These are phyloP conservation scores for Carpinus viminea DNA, from an alignment of 306 rosid species.

Conservation along the genomic window DNA sequence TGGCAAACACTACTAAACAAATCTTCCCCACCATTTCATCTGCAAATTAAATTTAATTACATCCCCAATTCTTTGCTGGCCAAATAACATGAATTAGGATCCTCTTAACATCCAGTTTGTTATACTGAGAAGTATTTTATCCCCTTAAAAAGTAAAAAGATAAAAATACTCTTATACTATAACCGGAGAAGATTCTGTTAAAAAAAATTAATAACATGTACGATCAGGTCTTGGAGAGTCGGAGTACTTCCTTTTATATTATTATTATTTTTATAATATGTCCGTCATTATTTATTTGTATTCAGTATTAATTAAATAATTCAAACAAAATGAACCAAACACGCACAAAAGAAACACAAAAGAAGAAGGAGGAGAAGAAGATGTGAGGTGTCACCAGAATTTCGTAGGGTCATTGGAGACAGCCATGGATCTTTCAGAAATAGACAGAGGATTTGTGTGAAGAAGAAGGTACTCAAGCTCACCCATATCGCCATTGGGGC, in stretches of 20 bases:
- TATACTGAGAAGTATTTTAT: too few relatives aligned
- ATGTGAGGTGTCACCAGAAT: constrained; percentile 57
- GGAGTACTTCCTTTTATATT: background rate
- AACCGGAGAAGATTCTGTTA: too few relatives aligned
- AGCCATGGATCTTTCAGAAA: constrained; percentile 49
- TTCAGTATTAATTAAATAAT: background rate
- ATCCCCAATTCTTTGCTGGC: constrained; percentile 14
- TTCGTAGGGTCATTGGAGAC: constrained; percentile 58
- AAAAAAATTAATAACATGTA: too few relatives aligned
- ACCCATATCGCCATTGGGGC: constrained; percentile 83
- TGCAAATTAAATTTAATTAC: constrained; percentile 1
- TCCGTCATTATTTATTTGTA: background rate
- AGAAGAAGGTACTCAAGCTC: constrained; percentile 93
- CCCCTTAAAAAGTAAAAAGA: too few relatives aligned
- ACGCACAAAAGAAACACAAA: constrained; percentile 32
- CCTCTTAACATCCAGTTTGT: too few relatives aligned
- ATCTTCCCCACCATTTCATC: constrained; percentile 19
- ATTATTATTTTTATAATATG: background rate
- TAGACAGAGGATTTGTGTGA: constrained; percentile 50
- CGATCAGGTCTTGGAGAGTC: background rate
- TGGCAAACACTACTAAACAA: constrained; percentile 27
- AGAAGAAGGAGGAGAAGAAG: background rate
- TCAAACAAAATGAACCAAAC: constrained; percentile 17
- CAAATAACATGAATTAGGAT: constrained; percentile 5
- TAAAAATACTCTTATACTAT: too few relatives aligned